phyloP scores from a whole-genome alignment of 805 yeast species.

The Hemisphaericaspora nanyangensis region DNA sequence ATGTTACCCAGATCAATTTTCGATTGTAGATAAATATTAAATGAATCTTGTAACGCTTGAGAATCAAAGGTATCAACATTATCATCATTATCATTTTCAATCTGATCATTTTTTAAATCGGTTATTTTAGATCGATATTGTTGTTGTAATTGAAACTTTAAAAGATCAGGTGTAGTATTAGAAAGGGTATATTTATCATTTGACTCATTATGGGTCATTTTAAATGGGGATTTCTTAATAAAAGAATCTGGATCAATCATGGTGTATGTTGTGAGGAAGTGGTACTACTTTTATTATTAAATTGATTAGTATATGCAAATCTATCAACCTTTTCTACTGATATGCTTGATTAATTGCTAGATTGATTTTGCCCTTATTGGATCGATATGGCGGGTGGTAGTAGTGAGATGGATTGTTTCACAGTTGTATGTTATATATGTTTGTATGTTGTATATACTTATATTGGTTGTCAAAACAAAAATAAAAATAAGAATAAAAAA shows the following conservation, averaged over 20 bases:
- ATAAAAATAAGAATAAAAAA: too few species aligned
- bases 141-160: conserved; percentile 42
- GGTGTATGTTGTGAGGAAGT: too few species aligned
- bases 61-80: too few species aligned
- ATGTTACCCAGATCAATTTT: conserved; percentile 25
- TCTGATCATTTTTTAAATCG: conserved; percentile 12
- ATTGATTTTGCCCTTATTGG: background rate
- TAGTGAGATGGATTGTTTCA: too few species aligned
- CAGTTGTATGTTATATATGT: too few species aligned
- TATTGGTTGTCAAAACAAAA: too few species aligned
- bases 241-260: conserved; percentile 39
- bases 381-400: background rate
- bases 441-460: too few species aligned
- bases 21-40: conserved; percentile 32
- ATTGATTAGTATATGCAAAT: background rate
- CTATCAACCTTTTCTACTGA: background rate
- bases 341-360: too few species aligned
- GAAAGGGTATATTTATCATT: conserved; percentile 26
- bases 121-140: conserved; percentile 25
- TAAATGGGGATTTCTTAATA: conserved; percentile 35
- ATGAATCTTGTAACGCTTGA: conserved; percentile 25
- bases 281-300: background rate
- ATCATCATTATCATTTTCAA: conserved; percentile 12
- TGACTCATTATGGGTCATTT: conserved; percentile 20
- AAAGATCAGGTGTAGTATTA: conserved; percentile 40